Conservation (phyloP, 2,329 filamentous ascomycete genomes). For the Drechslerella stenobrocha region DNA sequence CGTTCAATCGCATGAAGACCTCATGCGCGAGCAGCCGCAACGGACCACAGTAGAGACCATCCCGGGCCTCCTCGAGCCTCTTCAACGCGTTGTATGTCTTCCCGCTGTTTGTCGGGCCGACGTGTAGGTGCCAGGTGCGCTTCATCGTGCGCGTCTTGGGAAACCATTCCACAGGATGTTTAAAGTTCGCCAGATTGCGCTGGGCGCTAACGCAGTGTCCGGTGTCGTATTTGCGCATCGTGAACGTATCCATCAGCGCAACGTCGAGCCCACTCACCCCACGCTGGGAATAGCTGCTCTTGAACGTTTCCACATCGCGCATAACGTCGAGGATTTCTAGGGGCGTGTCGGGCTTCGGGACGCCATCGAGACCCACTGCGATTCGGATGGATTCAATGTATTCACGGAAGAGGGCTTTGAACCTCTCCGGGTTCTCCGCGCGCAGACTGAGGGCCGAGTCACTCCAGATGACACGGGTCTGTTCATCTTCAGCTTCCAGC, state of each 20-base stretch:
- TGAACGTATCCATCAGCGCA: slow-evolving; percentile 43
- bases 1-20: slow-evolving; percentile 82
- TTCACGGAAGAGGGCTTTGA: slow-evolving; percentile 34
- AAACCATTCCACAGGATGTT: slow-evolving; percentile 80
- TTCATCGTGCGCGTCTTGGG: slow-evolving; percentile 78
- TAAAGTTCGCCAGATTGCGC: slow-evolving; percentile 30
- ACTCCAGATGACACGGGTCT: slow-evolving; percentile 35
- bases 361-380: slow-evolving; percentile 9
- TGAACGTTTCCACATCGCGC: slow-evolving; percentile 20
- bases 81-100: slow-evolving; percentile 96
- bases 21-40: slow-evolving; percentile 87
- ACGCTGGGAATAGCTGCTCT: slow-evolving; percentile 36
- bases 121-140: slow-evolving; percentile 84
- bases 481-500: slow-evolving; percentile 14
- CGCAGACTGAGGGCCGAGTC: slow-evolving; percentile 23
- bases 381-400: slow-evolving; percentile 35
- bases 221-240: slow-evolving; percentile 32
- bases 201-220: slow-evolving; percentile 33
- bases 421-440: slow-evolving; percentile 22
- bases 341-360: slow-evolving; percentile 1
- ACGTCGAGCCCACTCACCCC: slow-evolving; percentile 30
- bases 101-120: slow-evolving; percentile 95
- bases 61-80: slow-evolving; percentile 72
- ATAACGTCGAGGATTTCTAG: slow-evolving; percentile 2
- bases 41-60: slow-evolving; percentile 87